Evolutionary conservation across 140 eudicot genomes (phyloP).

Genomic region (Ambrosia hybrid): DNA sequence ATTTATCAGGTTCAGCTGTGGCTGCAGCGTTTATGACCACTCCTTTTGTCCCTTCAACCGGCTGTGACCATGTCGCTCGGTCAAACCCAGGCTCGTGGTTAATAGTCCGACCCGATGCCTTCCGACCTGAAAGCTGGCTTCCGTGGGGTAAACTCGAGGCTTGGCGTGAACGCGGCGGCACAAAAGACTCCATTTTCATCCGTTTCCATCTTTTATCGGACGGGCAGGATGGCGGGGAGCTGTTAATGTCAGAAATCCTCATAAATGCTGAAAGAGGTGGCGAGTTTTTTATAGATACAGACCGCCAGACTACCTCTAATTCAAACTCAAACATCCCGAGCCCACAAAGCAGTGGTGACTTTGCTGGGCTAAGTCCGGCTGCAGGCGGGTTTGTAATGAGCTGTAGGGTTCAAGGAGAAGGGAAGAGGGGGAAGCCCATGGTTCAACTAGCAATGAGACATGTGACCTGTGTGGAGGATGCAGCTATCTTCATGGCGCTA

Average conservation of each 20-base stretch:
- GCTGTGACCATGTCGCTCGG: constrained; percentile 87
- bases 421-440: constrained; percentile 77
- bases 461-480: constrained; percentile 84
- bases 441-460: constrained; percentile 91
- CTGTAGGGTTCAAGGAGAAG: constrained; percentile 85
- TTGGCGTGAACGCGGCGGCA: constrained; percentile 88
- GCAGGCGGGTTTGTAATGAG: constrained; percentile 86
- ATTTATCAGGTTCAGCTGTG: constrained; percentile 88
- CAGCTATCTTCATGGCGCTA: constrained; percentile 89
- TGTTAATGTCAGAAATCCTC: constrained; percentile 73
- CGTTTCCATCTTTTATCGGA: constrained; percentile 79
- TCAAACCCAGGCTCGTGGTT: constrained; percentile 96
- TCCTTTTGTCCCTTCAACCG: constrained; percentile 89
- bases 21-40: constrained; percentile 97
- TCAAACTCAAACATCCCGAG: constrained; percentile 73
- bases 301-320: constrained; percentile 56
- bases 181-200: constrained; percentile 62
- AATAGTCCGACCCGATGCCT: constrained; percentile 71
- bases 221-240: constrained; percentile 78
- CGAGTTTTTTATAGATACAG: constrained; percentile 74
- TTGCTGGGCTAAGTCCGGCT: constrained; percentile 62
- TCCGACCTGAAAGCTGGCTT: constrained; percentile 81
- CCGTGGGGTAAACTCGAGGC: constrained; percentile 98
- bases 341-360: constrained; percentile 95
- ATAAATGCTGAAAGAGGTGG: constrained; percentile 82